phyloP scores from a whole-genome alignment of 2,329 filamentous ascomycete species.

The Fusarium stilboides region DNA sequence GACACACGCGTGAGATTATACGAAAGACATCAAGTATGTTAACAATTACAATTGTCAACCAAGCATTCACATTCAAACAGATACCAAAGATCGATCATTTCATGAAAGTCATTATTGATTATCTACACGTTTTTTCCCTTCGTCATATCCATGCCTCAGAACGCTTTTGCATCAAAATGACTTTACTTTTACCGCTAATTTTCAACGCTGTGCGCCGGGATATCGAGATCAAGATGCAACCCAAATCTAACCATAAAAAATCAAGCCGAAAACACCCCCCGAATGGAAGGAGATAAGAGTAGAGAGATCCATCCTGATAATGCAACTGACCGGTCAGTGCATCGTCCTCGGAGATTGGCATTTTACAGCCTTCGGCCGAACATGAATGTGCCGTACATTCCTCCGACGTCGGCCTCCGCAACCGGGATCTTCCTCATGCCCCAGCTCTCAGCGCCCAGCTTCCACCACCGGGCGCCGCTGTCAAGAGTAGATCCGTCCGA shows the following conservation, averaged over 20 bases:
- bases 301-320: slow-evolving; percentile 44
- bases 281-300: slow-evolving; percentile 40
- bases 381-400: slow-evolving; percentile 87
- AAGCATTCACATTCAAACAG: not conserved
- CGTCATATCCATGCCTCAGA: slow-evolving; percentile 43
- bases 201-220: slow-evolving; percentile 47
- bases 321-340: slow-evolving; percentile 59
- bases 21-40: not conserved
- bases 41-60: not conserved
- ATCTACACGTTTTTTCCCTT: slow-evolving; percentile 40
- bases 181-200: slow-evolving; percentile 51
- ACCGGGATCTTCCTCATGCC: slow-evolving; percentile 94
- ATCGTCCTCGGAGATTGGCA: slow-evolving; percentile 42
- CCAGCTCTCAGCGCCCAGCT: slow-evolving; percentile 88
- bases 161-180: slow-evolving; percentile 48
- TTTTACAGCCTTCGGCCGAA: slow-evolving; percentile 71
- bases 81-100: slow-evolving; percentile 9
- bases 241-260: slow-evolving; percentile 26
- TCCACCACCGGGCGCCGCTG: slow-evolving; percentile 76
- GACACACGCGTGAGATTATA: not conserved
- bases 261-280: slow-evolving; percentile 28
- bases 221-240: slow-evolving; percentile 48
- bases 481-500: slow-evolving; percentile 54
- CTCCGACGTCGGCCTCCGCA: slow-evolving; percentile 90
- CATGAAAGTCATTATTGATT: slow-evolving; percentile 45